Conservation (phyloP, 345 rosid genomes). For the Kernera saxatilis region DNA sequence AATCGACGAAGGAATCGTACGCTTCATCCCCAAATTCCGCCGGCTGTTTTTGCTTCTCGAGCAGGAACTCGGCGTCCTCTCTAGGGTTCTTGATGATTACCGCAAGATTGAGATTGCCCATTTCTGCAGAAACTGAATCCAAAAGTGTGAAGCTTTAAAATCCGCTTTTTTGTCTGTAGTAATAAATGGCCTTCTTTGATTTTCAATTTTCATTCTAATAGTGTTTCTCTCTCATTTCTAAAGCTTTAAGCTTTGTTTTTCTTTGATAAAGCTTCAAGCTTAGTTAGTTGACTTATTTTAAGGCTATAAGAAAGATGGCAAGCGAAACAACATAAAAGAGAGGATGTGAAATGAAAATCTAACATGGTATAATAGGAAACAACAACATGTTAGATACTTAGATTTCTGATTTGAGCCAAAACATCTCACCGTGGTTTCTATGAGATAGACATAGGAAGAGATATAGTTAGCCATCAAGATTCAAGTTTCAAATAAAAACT, state of each 20-base stretch:
- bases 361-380: too few relatives aligned
- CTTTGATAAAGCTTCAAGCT: too few relatives aligned
- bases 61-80: slow-evolving; percentile 42
- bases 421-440: too few relatives aligned
- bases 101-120: slow-evolving; percentile 52
- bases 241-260: too few relatives aligned
- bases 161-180: too few relatives aligned
- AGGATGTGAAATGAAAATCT: too few relatives aligned
- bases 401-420: too few relatives aligned
- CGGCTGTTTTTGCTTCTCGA: slow-evolving; percentile 60
- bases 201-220: neutral
- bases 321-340: neutral
- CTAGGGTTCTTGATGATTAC: slow-evolving; percentile 37
- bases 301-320: neutral
- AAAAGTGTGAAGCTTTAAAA: neutral
- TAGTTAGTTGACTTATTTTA: neutral
- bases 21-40: slow-evolving; percentile 48
- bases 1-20: slow-evolving; percentile 66
- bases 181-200: neutral
- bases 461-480: too few relatives aligned
- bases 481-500: too few relatives aligned
- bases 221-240: too few relatives aligned
- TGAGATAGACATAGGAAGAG: too few relatives aligned
- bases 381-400: too few relatives aligned
- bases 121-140: slow-evolving; percentile 6